A percentile compares a stretch with the other conserved stretches of the same genome.
Evolutionary conservation across 169 alveolate species (phyloP).

Genomic region (Babesia gibsoni): DNA sequence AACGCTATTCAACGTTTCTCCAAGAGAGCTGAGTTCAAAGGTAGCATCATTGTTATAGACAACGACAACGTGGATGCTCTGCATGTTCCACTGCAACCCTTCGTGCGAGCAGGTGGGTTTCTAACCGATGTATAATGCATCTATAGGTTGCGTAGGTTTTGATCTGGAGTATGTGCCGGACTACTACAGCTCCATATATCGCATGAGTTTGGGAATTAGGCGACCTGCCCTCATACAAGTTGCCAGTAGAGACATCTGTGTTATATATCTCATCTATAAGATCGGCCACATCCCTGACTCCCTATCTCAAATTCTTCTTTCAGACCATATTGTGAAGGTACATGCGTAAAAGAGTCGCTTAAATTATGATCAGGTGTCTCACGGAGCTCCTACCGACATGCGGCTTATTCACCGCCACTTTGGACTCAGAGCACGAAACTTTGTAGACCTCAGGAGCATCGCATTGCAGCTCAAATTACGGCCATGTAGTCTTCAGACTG

Average conservation of each 20-base stretch:
- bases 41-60: conserved; percentile 34
- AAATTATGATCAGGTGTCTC: conserved; percentile 41
- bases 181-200: conserved; percentile 27
- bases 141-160: conserved; percentile 44
- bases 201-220: neutral
- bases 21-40: conserved; percentile 43
- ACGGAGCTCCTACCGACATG: conserved; percentile 68
- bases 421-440: conserved; percentile 40
- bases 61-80: conserved; percentile 10
- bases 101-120: conserved; percentile 12
- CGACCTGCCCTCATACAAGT: conserved; percentile 58
- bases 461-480: conserved; percentile 26
- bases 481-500: conserved; percentile 53
- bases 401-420: conserved; percentile 47
- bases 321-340: conserved; percentile 50
- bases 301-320: conserved; percentile 3
- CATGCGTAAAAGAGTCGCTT: neutral
- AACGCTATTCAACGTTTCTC: neutral
- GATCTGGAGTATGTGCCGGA: conserved; percentile 63
- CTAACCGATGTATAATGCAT: neutral
- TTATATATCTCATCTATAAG: conserved; percentile 53
- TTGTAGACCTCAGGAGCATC: conserved; percentile 48
- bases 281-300: conserved; percentile 61
- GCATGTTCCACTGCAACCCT: conserved; percentile 8
- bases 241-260: conserved; percentile 45